These are phyloP conservation scores for Seiridium cupressi DNA, from an alignment of 2,329 filamentous ascomycete species.

Conservation along the genomic window DNA sequence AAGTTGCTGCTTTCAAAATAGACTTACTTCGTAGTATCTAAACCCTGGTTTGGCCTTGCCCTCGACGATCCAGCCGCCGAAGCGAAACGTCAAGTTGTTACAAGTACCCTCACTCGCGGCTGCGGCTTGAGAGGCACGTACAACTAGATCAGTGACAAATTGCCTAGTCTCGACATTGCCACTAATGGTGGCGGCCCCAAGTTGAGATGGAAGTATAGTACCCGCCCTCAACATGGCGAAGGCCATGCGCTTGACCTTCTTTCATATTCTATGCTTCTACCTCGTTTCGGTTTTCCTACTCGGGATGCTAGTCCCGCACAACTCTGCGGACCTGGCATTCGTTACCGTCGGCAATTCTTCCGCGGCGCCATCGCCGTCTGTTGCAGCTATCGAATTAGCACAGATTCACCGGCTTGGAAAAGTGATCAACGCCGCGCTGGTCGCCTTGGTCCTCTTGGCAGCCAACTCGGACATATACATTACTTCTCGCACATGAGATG, in stretches of 20 bases:
- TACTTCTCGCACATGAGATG: conserved; percentile 55
- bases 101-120: no score
- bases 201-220: neutral
- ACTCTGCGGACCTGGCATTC: neutral
- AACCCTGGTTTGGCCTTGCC: no score
- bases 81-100: no score
- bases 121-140: no score
- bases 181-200: no score
- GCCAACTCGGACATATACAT: conserved; percentile 58
- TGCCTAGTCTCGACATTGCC: no score
- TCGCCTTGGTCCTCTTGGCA: conserved; percentile 53
- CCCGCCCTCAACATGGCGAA: conserved; percentile 1
- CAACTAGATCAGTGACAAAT: no score
- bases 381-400: conserved; percentile 52
- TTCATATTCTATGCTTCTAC: conserved; percentile 3
- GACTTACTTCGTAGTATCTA: no score
- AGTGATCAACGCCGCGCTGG: conserved; percentile 57
- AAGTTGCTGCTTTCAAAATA: no score
- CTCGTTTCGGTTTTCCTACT: conserved; percentile 1
- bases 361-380: conserved; percentile 37
- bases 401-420: conserved; percentile 49
- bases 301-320: neutral
- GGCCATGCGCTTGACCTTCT: neutral
- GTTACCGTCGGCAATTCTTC: conserved; percentile 41
- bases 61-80: no score